phyloP scores from a whole-genome alignment of 139 green algal species.

The Chlorella vulgaris region DNA sequence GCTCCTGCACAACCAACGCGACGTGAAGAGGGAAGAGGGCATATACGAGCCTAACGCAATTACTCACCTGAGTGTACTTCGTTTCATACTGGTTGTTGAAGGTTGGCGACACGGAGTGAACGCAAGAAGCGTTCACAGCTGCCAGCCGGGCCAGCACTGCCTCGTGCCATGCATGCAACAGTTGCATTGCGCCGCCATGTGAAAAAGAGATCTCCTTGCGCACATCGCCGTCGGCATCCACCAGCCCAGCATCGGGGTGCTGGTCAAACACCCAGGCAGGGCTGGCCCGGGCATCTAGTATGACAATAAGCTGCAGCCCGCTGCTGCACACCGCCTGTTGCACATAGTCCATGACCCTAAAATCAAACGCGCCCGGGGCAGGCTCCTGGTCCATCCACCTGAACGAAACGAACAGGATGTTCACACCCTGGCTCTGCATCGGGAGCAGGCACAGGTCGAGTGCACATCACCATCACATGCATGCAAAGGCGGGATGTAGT shows the following conservation, averaged over 20 bases:
- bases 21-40: background rate
- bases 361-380: background rate
- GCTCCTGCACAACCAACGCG: background rate
- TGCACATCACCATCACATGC: background rate
- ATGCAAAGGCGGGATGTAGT: background rate
- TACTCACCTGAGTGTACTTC: background rate
- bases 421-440: background rate
- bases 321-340: background rate
- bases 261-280: background rate
- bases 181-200: background rate
- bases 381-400: background rate
- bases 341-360: background rate
- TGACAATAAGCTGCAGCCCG: background rate
- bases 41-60: background rate
- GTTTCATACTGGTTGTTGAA: slow-evolving; percentile 3
- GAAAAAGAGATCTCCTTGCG: background rate
- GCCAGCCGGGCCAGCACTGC: background rate
- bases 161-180: background rate
- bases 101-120: background rate
- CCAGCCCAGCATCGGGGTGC: background rate
- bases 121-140: background rate
- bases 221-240: background rate
- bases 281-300: background rate
- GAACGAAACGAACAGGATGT: background rate
- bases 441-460: background rate